A percentile compares a stretch with the other conserved stretches of the same genome.
These are phyloP conservation scores for Amaranthus cruentus DNA, from an alignment of 148 eudicot species.

Conservation along the genomic window DNA sequence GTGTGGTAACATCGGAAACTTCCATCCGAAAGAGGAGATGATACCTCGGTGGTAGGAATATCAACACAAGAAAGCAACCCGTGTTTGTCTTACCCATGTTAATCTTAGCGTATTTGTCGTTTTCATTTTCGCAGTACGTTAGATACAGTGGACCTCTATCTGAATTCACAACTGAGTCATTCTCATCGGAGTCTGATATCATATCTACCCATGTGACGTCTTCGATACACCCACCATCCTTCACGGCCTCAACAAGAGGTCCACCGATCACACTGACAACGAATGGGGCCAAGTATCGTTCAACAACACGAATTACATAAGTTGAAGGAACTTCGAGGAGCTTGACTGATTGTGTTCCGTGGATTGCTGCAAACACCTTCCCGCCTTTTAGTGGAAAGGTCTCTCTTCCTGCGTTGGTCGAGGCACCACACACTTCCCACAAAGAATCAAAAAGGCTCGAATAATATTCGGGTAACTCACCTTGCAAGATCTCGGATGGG, in stretches of 20 bases:
- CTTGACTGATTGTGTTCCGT: slow-evolving; percentile 88
- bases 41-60: slow-evolving; percentile 86
- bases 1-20: slow-evolving; percentile 64
- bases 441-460: slow-evolving; percentile 65
- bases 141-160: slow-evolving; percentile 59
- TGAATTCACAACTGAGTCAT: slow-evolving; percentile 24
- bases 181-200: slow-evolving; percentile 35
- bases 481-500: slow-evolving; percentile 48
- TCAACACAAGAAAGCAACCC: slow-evolving; percentile 70
- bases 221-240: slow-evolving; percentile 52
- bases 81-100: slow-evolving; percentile 45
- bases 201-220: slow-evolving; percentile 47
- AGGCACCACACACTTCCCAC: slow-evolving; percentile 89
- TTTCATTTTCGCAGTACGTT: slow-evolving; percentile 57
- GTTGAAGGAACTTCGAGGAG: slow-evolving; percentile 69
- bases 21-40: slow-evolving; percentile 94
- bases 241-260: slow-evolving; percentile 59
- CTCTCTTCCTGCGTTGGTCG: slow-evolving; percentile 76
- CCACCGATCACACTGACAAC: slow-evolving; percentile 79
- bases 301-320: slow-evolving; percentile 54
- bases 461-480: slow-evolving; percentile 42
- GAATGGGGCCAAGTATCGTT: slow-evolving; percentile 60
- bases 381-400: slow-evolving; percentile 71
- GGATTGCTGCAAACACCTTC: slow-evolving; percentile 64
- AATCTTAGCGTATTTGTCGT: slow-evolving; percentile 28